phyloP scores from a whole-genome alignment of 495 filamentous ascomycete genomes.

The Podospora anserina region DNA sequence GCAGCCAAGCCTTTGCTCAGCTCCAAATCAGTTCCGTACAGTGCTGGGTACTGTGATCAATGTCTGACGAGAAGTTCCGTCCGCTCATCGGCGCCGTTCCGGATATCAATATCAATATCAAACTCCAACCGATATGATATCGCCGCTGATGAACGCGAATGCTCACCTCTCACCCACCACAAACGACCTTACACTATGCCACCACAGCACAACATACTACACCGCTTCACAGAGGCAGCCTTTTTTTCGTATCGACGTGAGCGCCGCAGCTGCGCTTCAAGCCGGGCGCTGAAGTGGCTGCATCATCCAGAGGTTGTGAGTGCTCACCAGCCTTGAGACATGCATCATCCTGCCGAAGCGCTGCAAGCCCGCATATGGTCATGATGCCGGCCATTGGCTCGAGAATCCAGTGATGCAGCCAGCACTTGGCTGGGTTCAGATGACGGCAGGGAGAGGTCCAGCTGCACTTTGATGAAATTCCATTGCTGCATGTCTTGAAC shows the following conservation, averaged over 20 bases:
- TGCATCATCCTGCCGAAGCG: constrained; percentile 29
- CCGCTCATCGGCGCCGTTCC: not conserved
- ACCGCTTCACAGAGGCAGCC: constrained; percentile 3
- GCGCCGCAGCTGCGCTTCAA: constrained; percentile 9
- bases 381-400: not conserved
- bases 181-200: not conserved
- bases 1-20: constrained; percentile 17
- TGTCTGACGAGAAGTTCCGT: constrained; percentile 1
- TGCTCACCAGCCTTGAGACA: constrained; percentile 25
- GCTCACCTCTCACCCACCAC: not conserved
- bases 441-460: constrained; percentile 18
- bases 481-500: not conserved
- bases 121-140: not conserved
- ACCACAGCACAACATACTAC: not conserved
- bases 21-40: constrained; percentile 14
- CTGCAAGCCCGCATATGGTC: constrained; percentile 15
- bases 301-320: constrained; percentile 18
- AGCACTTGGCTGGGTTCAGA: not conserved
- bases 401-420: not conserved
- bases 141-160: not conserved
- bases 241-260: constrained; percentile 7
- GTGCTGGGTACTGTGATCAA: constrained; percentile 7
- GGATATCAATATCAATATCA: not conserved
- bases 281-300: constrained; percentile 11
- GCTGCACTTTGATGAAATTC: constrained; percentile 10